Conservation (phyloP, 192 early-diverging fungal genomes). For the Dissophora ornata region DNA sequence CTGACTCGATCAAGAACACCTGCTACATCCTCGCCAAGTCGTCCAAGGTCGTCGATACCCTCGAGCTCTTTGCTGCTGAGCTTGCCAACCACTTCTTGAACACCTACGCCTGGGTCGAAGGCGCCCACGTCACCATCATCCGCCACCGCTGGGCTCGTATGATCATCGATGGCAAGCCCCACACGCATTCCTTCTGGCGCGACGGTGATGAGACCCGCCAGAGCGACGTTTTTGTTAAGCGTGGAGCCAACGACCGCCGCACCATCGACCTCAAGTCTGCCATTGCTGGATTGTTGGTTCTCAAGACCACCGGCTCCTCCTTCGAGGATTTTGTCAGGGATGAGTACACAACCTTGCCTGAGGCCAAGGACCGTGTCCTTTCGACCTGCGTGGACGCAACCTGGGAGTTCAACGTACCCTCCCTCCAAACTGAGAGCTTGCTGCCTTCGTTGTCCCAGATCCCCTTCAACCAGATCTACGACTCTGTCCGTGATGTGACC, state of each 20-base stretch:
- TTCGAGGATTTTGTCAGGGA: slow-evolving; percentile 80
- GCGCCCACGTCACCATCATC: slow-evolving; percentile 71
- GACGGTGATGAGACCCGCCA: slow-evolving; percentile 78
- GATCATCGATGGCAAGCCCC: slow-evolving; percentile 66
- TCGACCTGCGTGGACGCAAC: slow-evolving; percentile 77
- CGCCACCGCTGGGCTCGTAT: slow-evolving; percentile 83
- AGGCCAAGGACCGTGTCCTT: slow-evolving; percentile 81
- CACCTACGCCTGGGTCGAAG: slow-evolving; percentile 76
- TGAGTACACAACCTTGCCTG: slow-evolving; percentile 78
- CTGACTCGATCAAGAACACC: slow-evolving; percentile 85
- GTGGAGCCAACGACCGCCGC: slow-evolving; percentile 47
- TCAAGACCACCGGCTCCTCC: slow-evolving; percentile 86
- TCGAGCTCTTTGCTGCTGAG: slow-evolving; percentile 79
- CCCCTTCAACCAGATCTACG: slow-evolving; percentile 67
- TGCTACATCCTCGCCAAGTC: slow-evolving; percentile 80
- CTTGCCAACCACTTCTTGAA: slow-evolving; percentile 77
- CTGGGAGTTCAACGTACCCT: slow-evolving; percentile 65
- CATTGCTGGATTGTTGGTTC: slow-evolving; percentile 75
- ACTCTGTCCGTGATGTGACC: slow-evolving; percentile 71
- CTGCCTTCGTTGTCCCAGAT: slow-evolving; percentile 45
- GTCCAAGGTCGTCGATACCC: slow-evolving; percentile 71
- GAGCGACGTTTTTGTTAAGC: slow-evolving; percentile 64
- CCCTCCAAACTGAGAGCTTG: slow-evolving; percentile 18
- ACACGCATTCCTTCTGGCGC: slow-evolving; percentile 77
- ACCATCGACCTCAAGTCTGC: slow-evolving; percentile 69